Conservation (phyloP, 129 eudicot species). For the carrot (Daucus carota) region DNA sequence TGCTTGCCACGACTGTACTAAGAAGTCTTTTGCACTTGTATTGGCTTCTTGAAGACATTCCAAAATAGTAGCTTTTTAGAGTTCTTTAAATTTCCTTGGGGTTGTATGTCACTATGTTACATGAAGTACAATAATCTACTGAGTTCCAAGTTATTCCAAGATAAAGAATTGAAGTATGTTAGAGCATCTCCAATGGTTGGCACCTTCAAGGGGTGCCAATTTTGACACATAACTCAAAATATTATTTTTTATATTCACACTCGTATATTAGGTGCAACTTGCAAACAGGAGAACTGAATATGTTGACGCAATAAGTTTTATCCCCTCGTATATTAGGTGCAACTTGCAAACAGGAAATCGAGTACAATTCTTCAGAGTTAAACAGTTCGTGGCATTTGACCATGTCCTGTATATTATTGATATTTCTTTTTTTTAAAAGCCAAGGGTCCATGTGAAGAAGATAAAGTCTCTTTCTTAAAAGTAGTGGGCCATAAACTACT, state of each 20-base stretch:
- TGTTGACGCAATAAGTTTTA: not conserved
- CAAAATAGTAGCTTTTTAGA: not conserved
- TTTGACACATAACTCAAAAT: no score
- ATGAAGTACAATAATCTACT: not conserved
- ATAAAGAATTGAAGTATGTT: not conserved
- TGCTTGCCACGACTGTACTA: not conserved
- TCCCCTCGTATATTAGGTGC: not conserved
- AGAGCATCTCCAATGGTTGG: no score
- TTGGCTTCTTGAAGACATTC: not conserved
- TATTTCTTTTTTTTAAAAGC: not conserved
- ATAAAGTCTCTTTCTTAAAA: not conserved
- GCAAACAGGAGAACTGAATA: not conserved
- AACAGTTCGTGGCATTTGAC: not conserved
- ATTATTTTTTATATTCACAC: no score
- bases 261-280: no score
- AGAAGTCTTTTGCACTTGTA: not conserved
- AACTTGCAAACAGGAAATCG: not conserved
- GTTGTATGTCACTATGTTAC: not conserved
- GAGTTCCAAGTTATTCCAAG: not conserved
- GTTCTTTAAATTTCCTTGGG: not conserved
- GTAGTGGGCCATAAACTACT: constrained; percentile 8
- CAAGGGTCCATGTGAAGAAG: not conserved
- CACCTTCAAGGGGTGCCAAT: no score
- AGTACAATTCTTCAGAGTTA: not conserved
- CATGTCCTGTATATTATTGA: not conserved